Conservation (phyloP, 1,284 basidiomycete species). For the Ustilago esculenta region DNA sequence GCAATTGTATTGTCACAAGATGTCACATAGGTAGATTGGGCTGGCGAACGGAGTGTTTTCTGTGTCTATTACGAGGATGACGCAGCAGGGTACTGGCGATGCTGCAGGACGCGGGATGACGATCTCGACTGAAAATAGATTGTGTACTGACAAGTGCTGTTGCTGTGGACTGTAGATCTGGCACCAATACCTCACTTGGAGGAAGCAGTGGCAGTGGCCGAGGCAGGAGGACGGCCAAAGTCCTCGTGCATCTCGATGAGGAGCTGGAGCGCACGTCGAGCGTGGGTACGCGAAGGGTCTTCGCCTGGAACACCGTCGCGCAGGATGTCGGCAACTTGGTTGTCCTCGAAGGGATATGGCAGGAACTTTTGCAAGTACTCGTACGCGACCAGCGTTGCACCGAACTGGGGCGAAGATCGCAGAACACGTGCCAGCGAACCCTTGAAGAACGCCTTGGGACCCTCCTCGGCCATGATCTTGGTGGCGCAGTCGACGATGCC, state of each 20-base stretch:
- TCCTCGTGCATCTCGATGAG: conserved; percentile 56
- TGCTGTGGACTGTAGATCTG: no score
- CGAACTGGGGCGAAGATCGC: conserved; percentile 78
- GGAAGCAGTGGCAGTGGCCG: conserved; percentile 11
- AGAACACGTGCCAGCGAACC: conserved; percentile 90
- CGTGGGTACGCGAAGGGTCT: conserved; percentile 47
- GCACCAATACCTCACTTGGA: no score
- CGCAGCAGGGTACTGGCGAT: neutral
- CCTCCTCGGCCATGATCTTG: conserved; percentile 85
- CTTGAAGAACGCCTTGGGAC: conserved; percentile 90
- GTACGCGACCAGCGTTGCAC: conserved; percentile 90
- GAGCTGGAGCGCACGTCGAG: conserved; percentile 50
- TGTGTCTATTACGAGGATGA: conserved; percentile 10
- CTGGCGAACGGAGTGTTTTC: no score
- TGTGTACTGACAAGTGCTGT: no score
- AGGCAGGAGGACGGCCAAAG: conserved; percentile 48
- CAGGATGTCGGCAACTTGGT: conserved; percentile 40
- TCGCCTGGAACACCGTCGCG: conserved; percentile 43
- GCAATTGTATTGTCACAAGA: no score
- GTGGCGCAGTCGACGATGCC: conserved; percentile 87
- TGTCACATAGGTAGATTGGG: no score
- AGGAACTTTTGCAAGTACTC: conserved; percentile 73
- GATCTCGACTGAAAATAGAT: no score
- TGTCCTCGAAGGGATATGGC: conserved; percentile 47
- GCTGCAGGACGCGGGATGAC: neutral